A percentile compares a stretch with the other conserved stretches of the same genome.
phyloP scores from a whole-genome alignment of 2,329 filamentous ascomycete genomes.

The Colletotrichum abscissum region DNA sequence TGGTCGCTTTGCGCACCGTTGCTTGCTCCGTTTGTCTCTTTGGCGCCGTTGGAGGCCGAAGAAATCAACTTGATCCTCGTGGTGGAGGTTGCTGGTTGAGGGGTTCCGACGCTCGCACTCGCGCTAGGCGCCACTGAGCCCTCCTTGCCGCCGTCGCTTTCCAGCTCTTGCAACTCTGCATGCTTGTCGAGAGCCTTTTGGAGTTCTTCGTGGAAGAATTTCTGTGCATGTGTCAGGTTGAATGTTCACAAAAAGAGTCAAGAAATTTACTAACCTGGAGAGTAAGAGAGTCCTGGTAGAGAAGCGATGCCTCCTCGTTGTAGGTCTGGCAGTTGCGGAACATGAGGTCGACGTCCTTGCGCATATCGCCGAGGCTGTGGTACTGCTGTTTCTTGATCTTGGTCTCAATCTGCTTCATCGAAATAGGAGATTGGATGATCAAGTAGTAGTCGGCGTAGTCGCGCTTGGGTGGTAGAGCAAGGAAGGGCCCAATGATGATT shows the following conservation, averaged over 20 bases:
- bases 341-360: conserved; percentile 83
- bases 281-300: conserved; percentile 91
- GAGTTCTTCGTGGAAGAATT: conserved; percentile 66
- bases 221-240: conserved; percentile 58
- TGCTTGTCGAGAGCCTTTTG: conserved; percentile 65
- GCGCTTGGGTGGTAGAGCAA: conserved; percentile 88
- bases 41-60: conserved; percentile 50
- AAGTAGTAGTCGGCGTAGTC: conserved; percentile 96
- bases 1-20: conserved; percentile 63
- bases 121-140: conserved; percentile 55
- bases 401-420: conserved; percentile 93
- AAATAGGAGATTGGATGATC: conserved; percentile 91
- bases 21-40: conserved; percentile 43
- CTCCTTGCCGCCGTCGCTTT: conserved; percentile 55
- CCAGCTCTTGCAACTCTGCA: conserved; percentile 66
- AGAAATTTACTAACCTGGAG: conserved; percentile 76
- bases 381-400: conserved; percentile 98
- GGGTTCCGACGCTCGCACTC: conserved; percentile 71
- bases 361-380: conserved; percentile 81
- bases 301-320: conserved; percentile 93
- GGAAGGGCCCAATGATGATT: conserved; percentile 91
- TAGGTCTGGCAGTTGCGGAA: conserved; percentile 94
- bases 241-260: not conserved
- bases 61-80: conserved; percentile 78
- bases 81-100: conserved; percentile 66